phyloP scores from a whole-genome alignment of 2,329 filamentous ascomycete genomes.

The Microcyclospora tardicrescens region DNA sequence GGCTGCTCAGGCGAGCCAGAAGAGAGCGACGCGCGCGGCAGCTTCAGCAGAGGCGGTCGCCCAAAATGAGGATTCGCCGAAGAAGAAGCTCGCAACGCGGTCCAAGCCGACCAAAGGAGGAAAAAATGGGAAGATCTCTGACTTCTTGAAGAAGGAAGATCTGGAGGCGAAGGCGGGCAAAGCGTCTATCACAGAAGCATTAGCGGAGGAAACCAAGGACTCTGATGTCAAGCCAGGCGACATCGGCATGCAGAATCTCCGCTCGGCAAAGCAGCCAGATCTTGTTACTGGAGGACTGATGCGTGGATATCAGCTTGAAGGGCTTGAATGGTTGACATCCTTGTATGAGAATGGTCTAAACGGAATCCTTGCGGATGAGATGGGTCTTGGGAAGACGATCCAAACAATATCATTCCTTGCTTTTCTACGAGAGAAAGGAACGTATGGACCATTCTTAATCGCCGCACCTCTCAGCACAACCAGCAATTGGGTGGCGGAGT shows the following conservation, averaged over 20 bases:
- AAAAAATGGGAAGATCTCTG: conserved; percentile 38
- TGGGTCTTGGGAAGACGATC: conserved; percentile 86
- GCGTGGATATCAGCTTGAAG: conserved; percentile 88
- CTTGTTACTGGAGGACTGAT: conserved; percentile 79
- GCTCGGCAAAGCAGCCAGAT: conserved; percentile 74
- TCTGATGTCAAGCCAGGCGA: conserved; percentile 46
- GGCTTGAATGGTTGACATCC: conserved; percentile 78
- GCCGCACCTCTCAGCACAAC: conserved; percentile 83
- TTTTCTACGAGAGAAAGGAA: conserved; percentile 72
- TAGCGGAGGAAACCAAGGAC: conserved; percentile 46
- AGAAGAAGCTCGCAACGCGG: conserved; percentile 14
- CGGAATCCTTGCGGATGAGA: conserved; percentile 85
- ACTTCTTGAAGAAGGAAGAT: conserved; percentile 49
- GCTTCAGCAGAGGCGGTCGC: conserved; percentile 12
- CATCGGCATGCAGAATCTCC: conserved; percentile 53
- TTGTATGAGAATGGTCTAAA: conserved; percentile 83
- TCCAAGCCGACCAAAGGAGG: conserved; percentile 25
- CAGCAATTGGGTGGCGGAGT: conserved; percentile 93
- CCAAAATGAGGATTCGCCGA: conserved; percentile 8
- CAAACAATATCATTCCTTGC: conserved; percentile 84
- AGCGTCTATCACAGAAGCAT: conserved; percentile 42
- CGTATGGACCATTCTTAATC: conserved; percentile 81
- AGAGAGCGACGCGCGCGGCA: conserved; percentile 31
- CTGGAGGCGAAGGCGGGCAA: conserved; percentile 40
- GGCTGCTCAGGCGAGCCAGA: conserved; percentile 32